Percentiles rank a stretch among this genome's conserved stretches.
phyloP scores from a whole-genome alignment of 1,284 basidiomycete genomes.

The Cutaneotrichosporon daszewskae region DNA sequence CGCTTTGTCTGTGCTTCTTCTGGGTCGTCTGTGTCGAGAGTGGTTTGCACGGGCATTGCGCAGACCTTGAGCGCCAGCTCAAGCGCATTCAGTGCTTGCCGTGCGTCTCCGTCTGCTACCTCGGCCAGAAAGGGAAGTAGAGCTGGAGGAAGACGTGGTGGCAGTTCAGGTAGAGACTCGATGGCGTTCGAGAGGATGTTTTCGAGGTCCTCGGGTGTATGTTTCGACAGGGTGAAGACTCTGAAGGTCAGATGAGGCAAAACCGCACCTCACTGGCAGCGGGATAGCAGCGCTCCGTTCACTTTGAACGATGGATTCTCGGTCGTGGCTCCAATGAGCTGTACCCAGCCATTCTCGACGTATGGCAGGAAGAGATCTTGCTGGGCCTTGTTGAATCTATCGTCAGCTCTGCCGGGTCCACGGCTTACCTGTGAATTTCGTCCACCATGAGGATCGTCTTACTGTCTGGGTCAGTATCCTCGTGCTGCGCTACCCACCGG shows the following conservation, averaged over 20 bases:
- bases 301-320: constrained; percentile 88
- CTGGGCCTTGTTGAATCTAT: constrained; percentile 67
- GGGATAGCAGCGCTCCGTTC: constrained; percentile 68
- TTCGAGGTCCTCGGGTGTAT: constrained; percentile 35
- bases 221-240: constrained; percentile 41
- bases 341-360: constrained; percentile 70
- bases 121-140: constrained; percentile 52
- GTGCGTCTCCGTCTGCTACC: constrained; percentile 51
- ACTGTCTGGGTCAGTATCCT: constrained; percentile 14
- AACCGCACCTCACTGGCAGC: constrained; percentile 62
- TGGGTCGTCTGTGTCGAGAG: constrained; percentile 7
- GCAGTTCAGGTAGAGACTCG: constrained; percentile 31
- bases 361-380: constrained; percentile 79
- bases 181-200: constrained; percentile 42
- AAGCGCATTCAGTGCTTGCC: constrained; percentile 49
- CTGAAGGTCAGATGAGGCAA: constrained; percentile 14
- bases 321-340: constrained; percentile 82
- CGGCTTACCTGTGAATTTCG: constrained; percentile 69
- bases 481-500: constrained; percentile 47
- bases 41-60: constrained; percentile 23
- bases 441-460: constrained; percentile 52
- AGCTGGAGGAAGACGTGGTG: constrained; percentile 46
- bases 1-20: constrained; percentile 3
- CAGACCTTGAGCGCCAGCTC: constrained; percentile 49
- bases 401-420: neutral